Evolutionary conservation across 140 eudicot species (phyloP).

Genomic region (Bidens hawaiensis): DNA sequence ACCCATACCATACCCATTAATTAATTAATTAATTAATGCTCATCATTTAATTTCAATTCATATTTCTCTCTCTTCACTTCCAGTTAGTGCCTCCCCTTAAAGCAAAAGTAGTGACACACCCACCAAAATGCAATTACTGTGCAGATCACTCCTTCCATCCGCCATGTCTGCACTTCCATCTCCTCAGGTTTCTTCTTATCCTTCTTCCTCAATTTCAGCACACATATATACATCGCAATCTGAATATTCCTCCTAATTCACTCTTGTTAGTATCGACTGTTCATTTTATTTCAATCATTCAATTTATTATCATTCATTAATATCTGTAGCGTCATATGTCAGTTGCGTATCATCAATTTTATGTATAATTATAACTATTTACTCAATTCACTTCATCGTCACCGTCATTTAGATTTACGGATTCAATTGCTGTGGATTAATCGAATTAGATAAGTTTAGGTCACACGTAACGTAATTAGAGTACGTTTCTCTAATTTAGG

Average conservation of each 20-base stretch:
- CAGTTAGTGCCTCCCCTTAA: slow-evolving; percentile 4
- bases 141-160: slow-evolving; percentile 40
- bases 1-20: slow-evolving; percentile 31
- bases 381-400: slow-evolving; percentile 2
- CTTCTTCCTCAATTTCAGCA: background rate
- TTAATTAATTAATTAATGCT: too few species aligned
- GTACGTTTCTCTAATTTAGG: slow-evolving; percentile 1
- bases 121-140: slow-evolving; percentile 40
- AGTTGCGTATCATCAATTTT: background rate
- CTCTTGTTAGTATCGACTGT: background rate
- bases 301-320: background rate
- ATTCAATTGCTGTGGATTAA: slow-evolving; percentile 7
- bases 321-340: slow-evolving; percentile 7
- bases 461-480: slow-evolving; percentile 10
- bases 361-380: too few species aligned
- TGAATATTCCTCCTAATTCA: background rate
- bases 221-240: too few species aligned
- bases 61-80: slow-evolving; percentile 12
- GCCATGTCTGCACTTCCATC: slow-evolving; percentile 57
- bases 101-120: slow-evolving; percentile 22
- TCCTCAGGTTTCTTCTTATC: slow-evolving; percentile 34
- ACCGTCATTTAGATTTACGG: slow-evolving; percentile 14
- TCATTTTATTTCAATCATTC: background rate
- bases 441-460: slow-evolving; percentile 12
- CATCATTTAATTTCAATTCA: slow-evolving; percentile 9